Percentiles rank a stretch among this genome's conserved stretches.
phyloP scores from a whole-genome alignment of 2,329 filamentous ascomycete species.

The Colletotrichum filicis region DNA sequence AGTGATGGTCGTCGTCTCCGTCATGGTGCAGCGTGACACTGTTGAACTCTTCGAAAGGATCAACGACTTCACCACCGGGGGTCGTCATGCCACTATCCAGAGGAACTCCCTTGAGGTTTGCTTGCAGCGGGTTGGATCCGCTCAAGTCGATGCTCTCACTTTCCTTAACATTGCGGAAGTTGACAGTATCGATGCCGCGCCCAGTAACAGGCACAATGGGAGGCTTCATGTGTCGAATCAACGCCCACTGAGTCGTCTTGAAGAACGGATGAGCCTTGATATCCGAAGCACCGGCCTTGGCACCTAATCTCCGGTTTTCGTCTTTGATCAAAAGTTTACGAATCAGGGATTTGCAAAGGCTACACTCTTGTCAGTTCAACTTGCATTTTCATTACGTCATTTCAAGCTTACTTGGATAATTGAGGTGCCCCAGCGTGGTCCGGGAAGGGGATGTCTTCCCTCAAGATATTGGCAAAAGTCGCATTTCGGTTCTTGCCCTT shows the following conservation, averaged over 20 bases:
- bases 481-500: constrained; percentile 99
- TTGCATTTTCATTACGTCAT: constrained; percentile 6
- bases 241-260: constrained; percentile 93
- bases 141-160: constrained; percentile 92
- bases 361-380: constrained; percentile 48
- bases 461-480: constrained; percentile 96
- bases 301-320: constrained; percentile 91
- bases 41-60: constrained; percentile 99
- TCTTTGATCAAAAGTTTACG: constrained; percentile 98
- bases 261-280: constrained; percentile 98
- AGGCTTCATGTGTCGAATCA: constrained; percentile 97
- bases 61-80: constrained; percentile 79
- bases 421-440: constrained; percentile 86
- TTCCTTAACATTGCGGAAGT: constrained; percentile 98
- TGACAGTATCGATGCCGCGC: constrained; percentile 90
- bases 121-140: constrained; percentile 60
- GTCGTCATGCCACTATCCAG: constrained; percentile 88
- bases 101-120: constrained; percentile 78
- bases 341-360: constrained; percentile 95
- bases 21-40: constrained; percentile 97
- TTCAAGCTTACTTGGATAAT: constrained; percentile 80
- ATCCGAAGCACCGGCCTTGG: constrained; percentile 93
- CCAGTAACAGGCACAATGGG: constrained; percentile 95
- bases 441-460: constrained; percentile 96
- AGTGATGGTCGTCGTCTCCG: constrained; percentile 74